Evolutionary conservation across 176 grass and related monocot species (phyloP), one percentile per base, ranked within the genome.

Genomic region (Paspalum vaginatum): DNA sequence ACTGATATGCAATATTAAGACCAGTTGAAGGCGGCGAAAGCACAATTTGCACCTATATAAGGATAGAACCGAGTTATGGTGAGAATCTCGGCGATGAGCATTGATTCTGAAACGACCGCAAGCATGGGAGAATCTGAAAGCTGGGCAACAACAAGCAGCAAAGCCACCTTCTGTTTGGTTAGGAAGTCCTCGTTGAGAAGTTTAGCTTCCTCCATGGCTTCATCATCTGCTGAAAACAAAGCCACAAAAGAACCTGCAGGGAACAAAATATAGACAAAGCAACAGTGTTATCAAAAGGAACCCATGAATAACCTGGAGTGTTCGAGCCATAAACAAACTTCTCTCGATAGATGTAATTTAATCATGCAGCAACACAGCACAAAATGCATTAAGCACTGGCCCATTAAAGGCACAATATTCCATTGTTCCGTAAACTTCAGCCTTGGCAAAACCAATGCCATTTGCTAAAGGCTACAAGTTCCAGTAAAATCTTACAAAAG

Each of bases 191-290:
- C 12, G 27, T 17, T 11, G n/a, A 2, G 69, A 39, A 52, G 62
- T 61, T 51, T 61, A 82, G 68, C 32, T 74, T 79, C 51, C 39
- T 8, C 70, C 76, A 70, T 42, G 48, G 68, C 76, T 85, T 72
- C 26, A 55, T 50, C 40, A 55, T 50, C 57, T 65, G 64, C 55
- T 51, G 26, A 54, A 37, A 54, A 76, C n/a, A 48, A 81, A 65
- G 71, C 77, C 82, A 81, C 17, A 10, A 71, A 76, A 76, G 64
- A 81, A 81, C 65, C 87, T 89, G 81, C 15, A 47, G 53, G 7
- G 24, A 79, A 84, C 14, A 56, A 64, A 85, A 85, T 63, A 20
- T 44, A 25, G 79, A 59, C 53, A 77, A 50, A 32, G 54, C 52
- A 60, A 5, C 9, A 22, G 5, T 63, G 27, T 1, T 54, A 21